These are phyloP conservation scores for Termitomyces sp. DNA, from an alignment of 768 basidiomycete species.

Conservation along the genomic window DNA sequence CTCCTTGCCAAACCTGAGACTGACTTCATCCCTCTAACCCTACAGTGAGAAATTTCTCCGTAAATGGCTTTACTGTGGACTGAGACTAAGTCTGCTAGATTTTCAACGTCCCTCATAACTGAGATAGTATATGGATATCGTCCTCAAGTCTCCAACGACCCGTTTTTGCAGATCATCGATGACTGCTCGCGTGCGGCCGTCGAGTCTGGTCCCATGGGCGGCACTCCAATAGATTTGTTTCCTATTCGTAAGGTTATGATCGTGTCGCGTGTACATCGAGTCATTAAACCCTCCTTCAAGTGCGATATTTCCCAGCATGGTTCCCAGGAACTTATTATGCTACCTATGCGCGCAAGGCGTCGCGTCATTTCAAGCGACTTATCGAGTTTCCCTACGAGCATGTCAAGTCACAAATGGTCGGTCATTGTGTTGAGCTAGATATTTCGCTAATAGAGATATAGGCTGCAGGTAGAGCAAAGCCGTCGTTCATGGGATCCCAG, in stretches of 20 bases:
- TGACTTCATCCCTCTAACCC: no score
- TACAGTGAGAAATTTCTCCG: no score
- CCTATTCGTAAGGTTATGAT: slow-evolving; percentile 9
- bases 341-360: slow-evolving; percentile 17
- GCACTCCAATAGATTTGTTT: slow-evolving; percentile 13
- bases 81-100: slow-evolving; percentile 12
- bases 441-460: no score
- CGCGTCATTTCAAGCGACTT: not conserved
- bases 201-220: slow-evolving; percentile 11
- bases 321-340: slow-evolving; percentile 28
- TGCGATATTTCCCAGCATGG: slow-evolving; percentile 29
- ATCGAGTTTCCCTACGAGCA: slow-evolving; percentile 6
- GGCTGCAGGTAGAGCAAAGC: no score
- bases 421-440: no score
- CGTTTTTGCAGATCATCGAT: slow-evolving; percentile 5
- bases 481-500: no score
- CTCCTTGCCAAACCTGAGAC: slow-evolving; percentile 4
- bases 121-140: no score
- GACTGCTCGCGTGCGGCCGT: not conserved
- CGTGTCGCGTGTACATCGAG: not conserved
- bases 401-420: slow-evolving; percentile 31
- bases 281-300: slow-evolving; percentile 11
- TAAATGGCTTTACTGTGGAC: no score
- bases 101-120: no score
- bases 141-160: no score